phyloP scores from a whole-genome alignment of 176 grass and related monocot species.

The Hordeum vulgare region DNA sequence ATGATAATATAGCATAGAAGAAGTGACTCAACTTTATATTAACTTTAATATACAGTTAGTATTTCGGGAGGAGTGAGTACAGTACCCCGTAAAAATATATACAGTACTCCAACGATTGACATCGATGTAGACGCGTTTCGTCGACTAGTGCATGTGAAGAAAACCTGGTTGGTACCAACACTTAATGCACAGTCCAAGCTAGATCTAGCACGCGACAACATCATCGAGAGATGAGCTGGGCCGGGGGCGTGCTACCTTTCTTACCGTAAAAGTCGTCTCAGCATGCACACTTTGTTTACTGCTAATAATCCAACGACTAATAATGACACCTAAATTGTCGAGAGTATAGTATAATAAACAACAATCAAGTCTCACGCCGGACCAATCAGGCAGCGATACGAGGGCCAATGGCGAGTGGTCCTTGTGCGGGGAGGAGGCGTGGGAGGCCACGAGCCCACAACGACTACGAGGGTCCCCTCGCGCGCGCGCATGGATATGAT shows the following conservation, averaged over 20 bases:
- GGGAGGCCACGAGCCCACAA: slow-evolving; percentile 28
- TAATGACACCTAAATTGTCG: slow-evolving; percentile 9
- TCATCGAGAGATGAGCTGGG: not conserved
- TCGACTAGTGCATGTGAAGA: too few species aligned
- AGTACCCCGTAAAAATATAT: too few species aligned
- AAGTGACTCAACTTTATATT: too few species aligned
- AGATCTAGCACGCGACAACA: not conserved
- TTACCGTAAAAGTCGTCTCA: slow-evolving; percentile 11
- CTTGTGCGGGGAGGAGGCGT: not conserved
- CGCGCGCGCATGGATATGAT: not conserved
- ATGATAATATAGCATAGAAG: too few species aligned
- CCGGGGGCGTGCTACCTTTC: not conserved
- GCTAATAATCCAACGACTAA: not conserved
- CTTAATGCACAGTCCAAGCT: not conserved
- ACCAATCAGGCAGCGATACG: slow-evolving; percentile 36
- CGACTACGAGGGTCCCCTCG: not conserved
- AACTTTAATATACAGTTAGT: too few species aligned
- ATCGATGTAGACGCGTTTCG: too few species aligned
- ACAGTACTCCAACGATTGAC: too few species aligned
- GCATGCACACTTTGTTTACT: not conserved
- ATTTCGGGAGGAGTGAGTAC: too few species aligned
- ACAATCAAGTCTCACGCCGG: not conserved
- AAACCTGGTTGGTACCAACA: too few species aligned
- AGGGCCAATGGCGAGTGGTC: slow-evolving; percentile 6
- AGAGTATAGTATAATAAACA: too few species aligned